Conservation (phyloP, 2,329 filamentous ascomycete genomes). For the Sporothrix mexicana region DNA sequence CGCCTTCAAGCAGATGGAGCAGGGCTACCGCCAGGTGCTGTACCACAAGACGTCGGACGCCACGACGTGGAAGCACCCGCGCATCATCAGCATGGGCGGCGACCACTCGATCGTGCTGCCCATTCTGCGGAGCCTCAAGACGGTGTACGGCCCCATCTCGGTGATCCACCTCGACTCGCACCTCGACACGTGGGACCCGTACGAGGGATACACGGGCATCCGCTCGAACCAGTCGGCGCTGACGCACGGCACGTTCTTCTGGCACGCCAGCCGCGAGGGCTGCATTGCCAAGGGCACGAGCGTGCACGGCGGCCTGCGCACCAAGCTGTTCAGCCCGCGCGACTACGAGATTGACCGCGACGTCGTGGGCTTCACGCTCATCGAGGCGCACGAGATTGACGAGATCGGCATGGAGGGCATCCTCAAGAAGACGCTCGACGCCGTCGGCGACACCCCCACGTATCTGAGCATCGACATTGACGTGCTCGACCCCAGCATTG, state of each 20-base stretch:
- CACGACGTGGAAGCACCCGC: conserved; percentile 33
- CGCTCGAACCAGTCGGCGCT: conserved; percentile 76
- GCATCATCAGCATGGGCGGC: conserved; percentile 40
- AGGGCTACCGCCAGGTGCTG: conserved; percentile 35
- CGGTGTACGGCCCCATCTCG: conserved; percentile 42
- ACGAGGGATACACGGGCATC: conserved; percentile 79
- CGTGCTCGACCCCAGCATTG: conserved; percentile 46
- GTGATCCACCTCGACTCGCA: conserved; percentile 45
- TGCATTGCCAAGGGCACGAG: conserved; percentile 79
- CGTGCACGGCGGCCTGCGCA: conserved; percentile 34
- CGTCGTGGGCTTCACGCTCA: conserved; percentile 80
- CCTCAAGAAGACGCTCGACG: conserved; percentile 27
- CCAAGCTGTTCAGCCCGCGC: conserved; percentile 27
- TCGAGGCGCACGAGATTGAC: conserved; percentile 68
- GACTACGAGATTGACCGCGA: conserved; percentile 76
- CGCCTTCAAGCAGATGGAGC: conserved; percentile 40
- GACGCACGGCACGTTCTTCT: conserved; percentile 90
- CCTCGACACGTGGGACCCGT: conserved; percentile 39
- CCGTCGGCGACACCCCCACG: conserved; percentile 51
- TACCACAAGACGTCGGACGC: conserved; percentile 32
- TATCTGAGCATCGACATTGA: conserved; percentile 45
- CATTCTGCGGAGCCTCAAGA: conserved; percentile 41
- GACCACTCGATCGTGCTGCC: conserved; percentile 44
- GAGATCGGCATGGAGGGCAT: conserved; percentile 38
- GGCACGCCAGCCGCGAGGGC: conserved; percentile 78